These are phyloP conservation scores for Talaromyces proteolyticus DNA, from an alignment of 495 filamentous ascomycete genomes.

Conservation along the genomic window DNA sequence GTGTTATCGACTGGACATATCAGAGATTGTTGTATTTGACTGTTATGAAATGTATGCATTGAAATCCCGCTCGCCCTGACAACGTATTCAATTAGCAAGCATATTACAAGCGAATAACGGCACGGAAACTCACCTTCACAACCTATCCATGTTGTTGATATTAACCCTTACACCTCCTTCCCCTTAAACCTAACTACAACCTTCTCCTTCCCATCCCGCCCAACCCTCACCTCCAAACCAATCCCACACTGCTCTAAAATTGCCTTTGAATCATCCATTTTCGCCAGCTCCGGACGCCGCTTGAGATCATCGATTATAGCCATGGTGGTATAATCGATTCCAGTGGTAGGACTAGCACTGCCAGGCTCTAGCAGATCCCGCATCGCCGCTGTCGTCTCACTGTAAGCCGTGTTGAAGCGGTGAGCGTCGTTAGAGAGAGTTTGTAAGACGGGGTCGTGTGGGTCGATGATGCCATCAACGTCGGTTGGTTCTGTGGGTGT, in stretches of 20 bases:
- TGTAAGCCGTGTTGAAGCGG: neutral
- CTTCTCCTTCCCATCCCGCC: neutral
- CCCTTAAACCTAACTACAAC: neutral
- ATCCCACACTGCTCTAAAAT: slow-evolving; percentile 3
- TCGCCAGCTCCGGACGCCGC: neutral
- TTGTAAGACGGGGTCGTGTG: neutral
- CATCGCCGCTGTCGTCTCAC: slow-evolving; percentile 3
- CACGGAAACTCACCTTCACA: neutral
- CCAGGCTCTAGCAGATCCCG: neutral
- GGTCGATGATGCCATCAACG: neutral
- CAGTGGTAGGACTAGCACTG: neutral
- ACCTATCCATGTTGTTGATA: neutral
- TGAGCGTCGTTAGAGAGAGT: neutral
- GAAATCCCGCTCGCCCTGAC: no score
- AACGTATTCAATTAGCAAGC: no score
- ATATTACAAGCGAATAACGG: neutral
- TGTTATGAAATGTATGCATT: neutral
- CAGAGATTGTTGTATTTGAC: neutral
- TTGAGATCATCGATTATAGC: neutral
- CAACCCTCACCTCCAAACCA: neutral
- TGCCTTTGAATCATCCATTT: neutral
- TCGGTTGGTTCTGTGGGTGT: neutral
- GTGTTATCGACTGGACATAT: no score
- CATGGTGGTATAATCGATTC: neutral
- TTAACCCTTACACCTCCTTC: neutral